Percentiles rank a stretch among this genome's conserved stretches.
Conservation (phyloP, 2,329 filamentous ascomycete species). For the Pseudogymnoascus sp. region DNA sequence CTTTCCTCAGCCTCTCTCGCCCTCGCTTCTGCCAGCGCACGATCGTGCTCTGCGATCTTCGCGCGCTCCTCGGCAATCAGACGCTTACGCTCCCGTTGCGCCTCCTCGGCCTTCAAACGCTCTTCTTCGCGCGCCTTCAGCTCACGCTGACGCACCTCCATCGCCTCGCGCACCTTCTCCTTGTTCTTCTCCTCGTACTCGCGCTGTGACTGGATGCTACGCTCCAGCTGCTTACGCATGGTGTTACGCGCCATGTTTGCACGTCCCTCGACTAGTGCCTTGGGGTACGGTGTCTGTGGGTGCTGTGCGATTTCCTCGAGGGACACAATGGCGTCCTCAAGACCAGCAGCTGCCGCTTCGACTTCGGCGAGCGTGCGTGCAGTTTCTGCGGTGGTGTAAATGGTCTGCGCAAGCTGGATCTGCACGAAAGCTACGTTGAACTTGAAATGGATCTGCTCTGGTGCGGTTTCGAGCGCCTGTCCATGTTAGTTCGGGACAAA, state of each 20-base stretch:
- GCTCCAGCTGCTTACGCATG: conserved; percentile 82
- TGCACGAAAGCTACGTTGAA: conserved; percentile 99
- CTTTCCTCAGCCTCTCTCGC: conserved; percentile 60
- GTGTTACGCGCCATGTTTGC: conserved; percentile 97
- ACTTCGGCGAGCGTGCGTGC: conserved; percentile 75
- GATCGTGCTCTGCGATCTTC: conserved; percentile 68
- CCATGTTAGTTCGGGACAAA: conserved; percentile 15
- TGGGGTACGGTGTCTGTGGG: conserved; percentile 74
- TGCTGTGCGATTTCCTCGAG: conserved; percentile 56
- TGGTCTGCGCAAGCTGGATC: conserved; percentile 79
- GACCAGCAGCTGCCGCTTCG: conserved; percentile 66
- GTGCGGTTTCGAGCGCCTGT: conserved; percentile 66
- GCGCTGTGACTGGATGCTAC: conserved; percentile 72
- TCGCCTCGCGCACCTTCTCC: conserved; percentile 73
- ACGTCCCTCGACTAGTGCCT: conserved; percentile 83
- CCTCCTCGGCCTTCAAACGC: conserved; percentile 57
- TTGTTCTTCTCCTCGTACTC: conserved; percentile 93
- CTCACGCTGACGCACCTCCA: conserved; percentile 73
- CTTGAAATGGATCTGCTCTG: conserved; percentile 81
- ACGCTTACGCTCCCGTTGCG: conserved; percentile 64
- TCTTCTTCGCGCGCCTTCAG: conserved; percentile 70
- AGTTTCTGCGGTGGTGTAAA: conserved; percentile 66
- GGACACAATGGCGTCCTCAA: conserved; percentile 76
- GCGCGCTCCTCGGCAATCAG: conserved; percentile 82
- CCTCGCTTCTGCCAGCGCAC: conserved; percentile 62